These are phyloP conservation scores for Septoria linicola DNA, from an alignment of 2,329 filamentous ascomycete species.

Conservation along the genomic window DNA sequence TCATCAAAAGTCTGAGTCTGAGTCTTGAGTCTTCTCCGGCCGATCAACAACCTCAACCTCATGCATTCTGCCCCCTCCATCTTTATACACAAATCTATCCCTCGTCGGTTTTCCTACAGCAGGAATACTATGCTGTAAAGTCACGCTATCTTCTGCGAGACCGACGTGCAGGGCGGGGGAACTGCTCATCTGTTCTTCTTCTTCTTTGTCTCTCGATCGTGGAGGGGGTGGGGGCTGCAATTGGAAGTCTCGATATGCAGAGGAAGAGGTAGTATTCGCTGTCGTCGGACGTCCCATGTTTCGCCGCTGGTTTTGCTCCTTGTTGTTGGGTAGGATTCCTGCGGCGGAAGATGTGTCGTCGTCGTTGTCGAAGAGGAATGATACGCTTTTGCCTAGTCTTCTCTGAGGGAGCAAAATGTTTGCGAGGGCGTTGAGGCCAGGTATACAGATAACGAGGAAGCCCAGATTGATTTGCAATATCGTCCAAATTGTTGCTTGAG, in stretches of 20 bases:
- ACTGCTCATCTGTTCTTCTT: background rate
- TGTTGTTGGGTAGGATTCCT: conserved; percentile 2
- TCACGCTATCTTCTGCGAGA: conserved; percentile 1
- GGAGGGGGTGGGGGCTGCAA: too few species aligned
- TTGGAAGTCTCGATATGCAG: too few species aligned
- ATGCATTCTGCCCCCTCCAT: conserved; percentile 13
- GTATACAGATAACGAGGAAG: conserved; percentile 17
- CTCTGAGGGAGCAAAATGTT: background rate
- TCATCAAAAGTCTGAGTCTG: too few species aligned
- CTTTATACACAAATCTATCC: conserved; percentile 13
- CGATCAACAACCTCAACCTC: conserved; percentile 17
- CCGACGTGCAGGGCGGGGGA: conserved; percentile 10
- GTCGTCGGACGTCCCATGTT: too few species aligned
- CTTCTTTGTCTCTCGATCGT: too few species aligned
- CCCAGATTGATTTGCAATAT: conserved; percentile 14
- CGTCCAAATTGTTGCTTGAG: conserved; percentile 11
- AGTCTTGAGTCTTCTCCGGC: too few species aligned
- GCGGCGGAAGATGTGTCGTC: background rate
- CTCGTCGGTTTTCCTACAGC: background rate
- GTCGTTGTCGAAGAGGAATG: background rate
- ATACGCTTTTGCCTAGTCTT: background rate
- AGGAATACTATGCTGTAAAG: conserved; percentile 12
- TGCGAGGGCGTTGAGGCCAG: conserved; percentile 4
- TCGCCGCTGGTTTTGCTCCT: too few species aligned
- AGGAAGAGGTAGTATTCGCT: too few species aligned